Conservation (phyloP, 2,329 filamentous ascomycete species). For the Westerdykella sp. region DNA sequence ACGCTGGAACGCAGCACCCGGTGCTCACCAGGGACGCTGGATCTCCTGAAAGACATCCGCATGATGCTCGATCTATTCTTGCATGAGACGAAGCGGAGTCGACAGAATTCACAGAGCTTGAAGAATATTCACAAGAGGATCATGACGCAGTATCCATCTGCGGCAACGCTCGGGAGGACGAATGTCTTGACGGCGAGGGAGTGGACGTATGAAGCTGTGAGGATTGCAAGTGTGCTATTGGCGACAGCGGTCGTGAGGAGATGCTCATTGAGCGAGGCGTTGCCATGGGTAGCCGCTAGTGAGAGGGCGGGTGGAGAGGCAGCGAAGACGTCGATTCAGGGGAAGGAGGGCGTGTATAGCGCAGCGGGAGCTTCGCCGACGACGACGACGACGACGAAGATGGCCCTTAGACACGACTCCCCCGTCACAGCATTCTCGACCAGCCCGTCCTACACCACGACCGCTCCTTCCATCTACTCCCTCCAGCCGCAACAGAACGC, state of each 20-base stretch:
- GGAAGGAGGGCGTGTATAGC: too few species aligned
- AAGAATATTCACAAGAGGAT: conserved; percentile 18
- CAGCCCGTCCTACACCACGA: conserved; percentile 11
- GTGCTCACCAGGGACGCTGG: conserved; percentile 11
- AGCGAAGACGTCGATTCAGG: background rate
- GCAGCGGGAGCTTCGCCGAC: background rate
- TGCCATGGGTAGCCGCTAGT: conserved; percentile 9
- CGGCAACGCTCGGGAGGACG: conserved; percentile 8
- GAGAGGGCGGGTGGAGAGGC: background rate
- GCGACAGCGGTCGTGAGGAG: conserved; percentile 27
- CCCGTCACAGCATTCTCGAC: conserved; percentile 13
- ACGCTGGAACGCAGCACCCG: conserved; percentile 20
- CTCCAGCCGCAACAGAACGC: conserved; percentile 4
- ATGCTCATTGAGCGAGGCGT: conserved; percentile 22
- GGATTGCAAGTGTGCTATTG: conserved; percentile 26
- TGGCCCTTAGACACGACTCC: conserved; percentile 11
- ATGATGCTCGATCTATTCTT: conserved; percentile 29
- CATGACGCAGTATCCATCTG: conserved; percentile 11
- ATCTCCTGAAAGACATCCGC: conserved; percentile 23
- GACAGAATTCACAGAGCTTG: conserved; percentile 12
- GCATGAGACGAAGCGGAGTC: conserved; percentile 14
- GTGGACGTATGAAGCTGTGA: conserved; percentile 34
- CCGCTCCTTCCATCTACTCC: conserved; percentile 8
- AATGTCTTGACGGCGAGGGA: conserved; percentile 14
- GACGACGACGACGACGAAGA: too few species aligned